Evolutionary conservation across 2,329 filamentous ascomycete species (phyloP), one percentile per base, ranked within the genome.

Genomic region (Fusarium chuoi): DNA sequence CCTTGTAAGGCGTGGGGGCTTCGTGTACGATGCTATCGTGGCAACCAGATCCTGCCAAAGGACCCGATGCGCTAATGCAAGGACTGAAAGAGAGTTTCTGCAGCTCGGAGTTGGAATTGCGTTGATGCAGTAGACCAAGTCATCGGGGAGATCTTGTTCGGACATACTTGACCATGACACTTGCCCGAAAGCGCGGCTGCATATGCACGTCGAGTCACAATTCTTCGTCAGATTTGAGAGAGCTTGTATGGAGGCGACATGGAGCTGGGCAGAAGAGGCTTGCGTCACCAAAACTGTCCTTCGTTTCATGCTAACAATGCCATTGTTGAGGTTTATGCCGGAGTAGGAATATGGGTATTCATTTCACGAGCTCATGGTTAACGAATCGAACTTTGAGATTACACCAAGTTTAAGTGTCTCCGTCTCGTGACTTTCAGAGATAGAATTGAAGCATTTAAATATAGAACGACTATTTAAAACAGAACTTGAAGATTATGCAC

Each of bases 241-340:
- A 17, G 12, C 9, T 35, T 35, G 17, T 6, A 20, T 14, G 48
- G 12, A 14, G 8, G 48, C 17, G 4, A 24, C 8, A 14, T 35
- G n/a, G 15, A 35, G 17, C 28, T 24, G 4, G 8, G 8, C 8
- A 17, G 6, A 4, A 9, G 48, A 7, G 26, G 12, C 2, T 35
- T 15, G 8, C 17, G 6, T 20, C 35, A 14, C n/a, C 7, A 12
- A 24, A 20, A 14, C 22, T 3, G 2, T 4, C 8, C 4, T 20
- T 9, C 2, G 6, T 20, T 35, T 35, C 8, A 20, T 7, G 7
- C 4, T 5, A 24, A 20, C 10, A 2, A 7, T 15, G 0, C 7
- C 22, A 10, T 14, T 35, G 1, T 6, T 14, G 7, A 46, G 1
- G 5, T 7, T 18, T 10, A 2, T 7, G 2, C 5, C 8, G 4